Percentiles rank a stretch among this genome's conserved stretches.
phyloP scores from a whole-genome alignment of 306 rosid genomes.

The Fragaria nilgerrensis region DNA sequence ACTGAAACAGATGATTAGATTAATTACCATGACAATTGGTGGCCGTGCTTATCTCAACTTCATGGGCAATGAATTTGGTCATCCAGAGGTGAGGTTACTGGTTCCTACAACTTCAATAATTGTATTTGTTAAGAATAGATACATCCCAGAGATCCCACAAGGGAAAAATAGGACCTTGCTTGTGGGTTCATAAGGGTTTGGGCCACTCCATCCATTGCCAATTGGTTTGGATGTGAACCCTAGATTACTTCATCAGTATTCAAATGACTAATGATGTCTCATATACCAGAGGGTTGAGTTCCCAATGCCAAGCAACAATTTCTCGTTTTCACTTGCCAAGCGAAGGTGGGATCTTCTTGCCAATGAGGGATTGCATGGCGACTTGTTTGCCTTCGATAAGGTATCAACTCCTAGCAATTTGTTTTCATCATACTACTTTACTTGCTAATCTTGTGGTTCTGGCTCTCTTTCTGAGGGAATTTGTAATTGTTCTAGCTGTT shows the following conservation, averaged over 20 bases:
- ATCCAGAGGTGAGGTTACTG: constrained; percentile 68
- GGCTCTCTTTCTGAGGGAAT: background rate
- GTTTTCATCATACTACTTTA: constrained; percentile 2
- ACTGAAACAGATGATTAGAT: constrained; percentile 70
- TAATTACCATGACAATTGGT: constrained; percentile 73
- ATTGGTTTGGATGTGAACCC: no score
- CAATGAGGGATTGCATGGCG: constrained; percentile 49
- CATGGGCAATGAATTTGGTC: constrained; percentile 99
- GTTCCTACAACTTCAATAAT: constrained; percentile 7
- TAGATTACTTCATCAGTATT: background rate
- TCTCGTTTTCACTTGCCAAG: constrained; percentile 76
- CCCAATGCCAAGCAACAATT: constrained; percentile 72
- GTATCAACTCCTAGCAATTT: constrained; percentile 30
- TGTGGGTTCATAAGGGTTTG: no score
- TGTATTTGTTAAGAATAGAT: background rate
- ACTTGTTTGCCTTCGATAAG: constrained; percentile 75
- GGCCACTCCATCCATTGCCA: no score
- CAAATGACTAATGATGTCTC: constrained; percentile 30
- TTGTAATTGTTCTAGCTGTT: background rate
- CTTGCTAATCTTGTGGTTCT: constrained; percentile 14
- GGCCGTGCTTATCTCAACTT: constrained; percentile 86
- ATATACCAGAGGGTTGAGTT: constrained; percentile 77
- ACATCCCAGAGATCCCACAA: no score
- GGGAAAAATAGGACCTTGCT: no score
- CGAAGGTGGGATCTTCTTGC: constrained; percentile 83